phyloP scores from a whole-genome alignment of 1,284 basidiomycete species.

The Ceratobasidium sp. region DNA sequence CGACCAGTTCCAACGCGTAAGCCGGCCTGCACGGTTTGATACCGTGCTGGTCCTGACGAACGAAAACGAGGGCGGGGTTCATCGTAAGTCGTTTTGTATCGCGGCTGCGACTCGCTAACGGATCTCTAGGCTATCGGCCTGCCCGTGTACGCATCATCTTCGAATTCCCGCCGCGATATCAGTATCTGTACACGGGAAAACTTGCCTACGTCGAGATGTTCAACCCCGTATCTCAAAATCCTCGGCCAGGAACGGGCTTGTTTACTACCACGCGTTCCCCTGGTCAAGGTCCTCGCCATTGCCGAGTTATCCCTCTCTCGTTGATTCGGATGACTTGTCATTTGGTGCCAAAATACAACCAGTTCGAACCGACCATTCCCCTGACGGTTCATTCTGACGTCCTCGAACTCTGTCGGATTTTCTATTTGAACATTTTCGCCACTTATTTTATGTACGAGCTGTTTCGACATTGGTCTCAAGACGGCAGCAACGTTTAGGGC shows the following conservation, averaged over 20 bases:
- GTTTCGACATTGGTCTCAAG: not conserved
- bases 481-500: not conserved
- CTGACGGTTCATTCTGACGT: not conserved
- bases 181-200: not conserved
- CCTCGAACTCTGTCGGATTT: not conserved
- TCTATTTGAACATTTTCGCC: constrained; percentile 17
- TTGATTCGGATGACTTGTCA: constrained; percentile 7
- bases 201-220: constrained; percentile 12
- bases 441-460: constrained; percentile 13
- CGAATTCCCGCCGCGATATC: not conserved
- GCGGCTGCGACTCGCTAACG: not conserved
- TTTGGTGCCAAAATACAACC: not conserved
- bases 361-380: not conserved
- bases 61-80: not conserved
- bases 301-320: not conserved
- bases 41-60: not conserved
- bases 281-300: too few relatives aligned
- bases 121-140: not conserved
- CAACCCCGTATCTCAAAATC: too few relatives aligned
- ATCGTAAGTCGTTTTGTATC: not conserved
- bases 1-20: not conserved
- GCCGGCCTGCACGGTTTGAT: constrained; percentile 7
- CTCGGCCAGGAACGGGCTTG: too few relatives aligned
- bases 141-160: not conserved
- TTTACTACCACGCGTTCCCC: too few relatives aligned